Conservation (phyloP, 179 eudicot species). For the Carnegiea gigantea region DNA sequence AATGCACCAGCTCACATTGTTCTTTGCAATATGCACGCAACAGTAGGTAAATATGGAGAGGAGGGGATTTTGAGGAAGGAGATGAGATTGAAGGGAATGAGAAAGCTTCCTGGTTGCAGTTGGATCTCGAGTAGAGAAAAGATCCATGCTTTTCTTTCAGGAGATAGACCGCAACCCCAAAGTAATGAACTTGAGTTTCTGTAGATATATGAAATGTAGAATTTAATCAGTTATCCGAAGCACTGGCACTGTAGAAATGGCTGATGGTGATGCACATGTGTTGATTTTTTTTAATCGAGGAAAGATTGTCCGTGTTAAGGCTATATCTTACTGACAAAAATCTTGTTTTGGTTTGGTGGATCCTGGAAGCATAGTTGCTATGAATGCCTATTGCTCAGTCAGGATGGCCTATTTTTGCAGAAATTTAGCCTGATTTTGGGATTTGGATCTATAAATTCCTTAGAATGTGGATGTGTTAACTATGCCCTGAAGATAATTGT, state of each 20-base stretch:
- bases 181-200: not conserved
- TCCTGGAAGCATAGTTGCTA: too few species aligned
- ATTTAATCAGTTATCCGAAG: not conserved
- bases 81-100: conserved; percentile 39
- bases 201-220: not conserved
- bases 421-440: not conserved
- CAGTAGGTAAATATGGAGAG: conserved; percentile 32
- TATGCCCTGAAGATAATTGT: not conserved
- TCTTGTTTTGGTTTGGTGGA: too few species aligned
- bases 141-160: conserved; percentile 31
- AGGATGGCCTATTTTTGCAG: too few species aligned
- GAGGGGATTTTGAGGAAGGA: conserved; percentile 36
- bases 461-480: not conserved
- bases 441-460: not conserved
- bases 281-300: not conserved
- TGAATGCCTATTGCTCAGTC: too few species aligned
- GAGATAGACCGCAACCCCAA: conserved; percentile 17
- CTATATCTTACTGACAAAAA: too few species aligned
- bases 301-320: not conserved
- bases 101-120: conserved; percentile 45
- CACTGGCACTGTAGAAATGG: not conserved
- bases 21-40: conserved; percentile 39
- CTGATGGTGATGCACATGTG: not conserved
- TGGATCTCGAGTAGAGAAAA: conserved; percentile 35
- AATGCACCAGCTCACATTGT: conserved; percentile 43